Conservation (phyloP, 2,329 filamentous ascomycete species). For the Fusarium sp. region DNA sequence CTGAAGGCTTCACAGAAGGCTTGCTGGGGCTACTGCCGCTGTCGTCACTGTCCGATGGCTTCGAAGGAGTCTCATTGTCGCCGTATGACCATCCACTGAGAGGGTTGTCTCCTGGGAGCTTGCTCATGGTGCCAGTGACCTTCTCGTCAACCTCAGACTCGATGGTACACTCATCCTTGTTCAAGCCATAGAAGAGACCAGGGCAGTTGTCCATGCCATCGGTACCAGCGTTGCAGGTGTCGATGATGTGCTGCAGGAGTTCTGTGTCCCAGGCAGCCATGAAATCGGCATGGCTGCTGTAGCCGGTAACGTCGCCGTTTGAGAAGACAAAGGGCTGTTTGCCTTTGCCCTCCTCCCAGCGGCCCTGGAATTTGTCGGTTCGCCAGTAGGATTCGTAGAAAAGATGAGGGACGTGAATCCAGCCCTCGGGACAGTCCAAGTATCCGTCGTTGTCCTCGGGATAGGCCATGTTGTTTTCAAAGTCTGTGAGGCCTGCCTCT, state of each 20-base stretch:
- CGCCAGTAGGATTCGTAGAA: constrained; percentile 70
- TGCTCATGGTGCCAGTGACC: constrained; percentile 54
- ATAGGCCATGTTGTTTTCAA: constrained; percentile 72
- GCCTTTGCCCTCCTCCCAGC: constrained; percentile 64
- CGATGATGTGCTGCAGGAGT: constrained; percentile 71
- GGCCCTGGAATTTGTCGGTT: constrained; percentile 60
- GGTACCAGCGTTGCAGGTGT: constrained; percentile 69
- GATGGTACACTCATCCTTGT: constrained; percentile 62
- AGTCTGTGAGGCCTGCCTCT: constrained; percentile 64
- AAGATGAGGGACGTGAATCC: constrained; percentile 63
- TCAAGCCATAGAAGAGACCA: constrained; percentile 62
- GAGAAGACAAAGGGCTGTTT: constrained; percentile 72
- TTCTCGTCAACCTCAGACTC: constrained; percentile 57
- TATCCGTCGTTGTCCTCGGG: constrained; percentile 61
- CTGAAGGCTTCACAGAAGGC: constrained; percentile 17
- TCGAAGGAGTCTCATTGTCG: constrained; percentile 19
- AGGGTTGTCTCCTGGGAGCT: constrained; percentile 65
- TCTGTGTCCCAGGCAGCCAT: constrained; percentile 75
- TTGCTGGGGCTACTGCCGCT: constrained; percentile 17
- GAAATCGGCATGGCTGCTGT: constrained; percentile 76
- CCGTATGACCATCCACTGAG: constrained; percentile 63
- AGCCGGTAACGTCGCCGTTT: constrained; percentile 75
- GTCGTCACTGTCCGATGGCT: constrained; percentile 17
- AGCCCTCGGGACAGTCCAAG: constrained; percentile 64
- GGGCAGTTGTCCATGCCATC: constrained; percentile 70